A percentile compares a stretch with the other conserved stretches of the same genome.
Evolutionary conservation across 2,329 filamentous ascomycete species (phyloP).

Genomic region (Pseudonectria buxi): DNA sequence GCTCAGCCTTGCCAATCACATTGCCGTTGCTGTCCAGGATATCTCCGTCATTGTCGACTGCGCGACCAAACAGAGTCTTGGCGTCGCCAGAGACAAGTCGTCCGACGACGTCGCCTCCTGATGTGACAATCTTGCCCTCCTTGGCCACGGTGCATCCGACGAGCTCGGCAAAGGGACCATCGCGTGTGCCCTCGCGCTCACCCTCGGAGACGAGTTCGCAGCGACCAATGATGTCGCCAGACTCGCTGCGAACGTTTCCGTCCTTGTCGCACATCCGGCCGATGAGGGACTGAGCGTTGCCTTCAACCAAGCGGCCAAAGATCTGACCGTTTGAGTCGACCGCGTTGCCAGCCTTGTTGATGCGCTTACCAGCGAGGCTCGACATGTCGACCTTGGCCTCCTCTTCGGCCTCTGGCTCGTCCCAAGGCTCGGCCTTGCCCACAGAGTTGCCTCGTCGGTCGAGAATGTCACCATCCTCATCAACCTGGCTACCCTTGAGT

Average conservation of each 20-base stretch:
- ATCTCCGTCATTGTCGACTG: slow-evolving; percentile 76
- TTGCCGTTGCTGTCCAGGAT: slow-evolving; percentile 71
- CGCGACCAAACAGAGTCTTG: slow-evolving; percentile 64
- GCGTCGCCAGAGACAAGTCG: slow-evolving; percentile 63
- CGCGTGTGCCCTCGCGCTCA: slow-evolving; percentile 55
- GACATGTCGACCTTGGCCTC: slow-evolving; percentile 55
- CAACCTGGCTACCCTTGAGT: slow-evolving; percentile 58
- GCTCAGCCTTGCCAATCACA: slow-evolving; percentile 49
- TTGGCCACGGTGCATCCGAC: slow-evolving; percentile 59
- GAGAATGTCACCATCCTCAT: slow-evolving; percentile 62
- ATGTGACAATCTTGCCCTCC: slow-evolving; percentile 61
- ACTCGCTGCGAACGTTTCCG: slow-evolving; percentile 65
- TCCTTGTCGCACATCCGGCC: slow-evolving; percentile 67
- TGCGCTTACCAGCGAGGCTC: slow-evolving; percentile 59
- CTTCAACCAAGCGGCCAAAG: slow-evolving; percentile 61
- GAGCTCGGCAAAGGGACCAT: slow-evolving; percentile 64
- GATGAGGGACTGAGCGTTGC: slow-evolving; percentile 54
- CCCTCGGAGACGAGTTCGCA: slow-evolving; percentile 62
- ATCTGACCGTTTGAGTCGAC: slow-evolving; percentile 49
- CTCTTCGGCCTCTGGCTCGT: slow-evolving; percentile 40
- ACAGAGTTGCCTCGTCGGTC: slow-evolving; percentile 62
- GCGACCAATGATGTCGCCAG: slow-evolving; percentile 62
- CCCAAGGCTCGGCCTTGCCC: slow-evolving; percentile 62
- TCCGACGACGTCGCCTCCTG: slow-evolving; percentile 64
- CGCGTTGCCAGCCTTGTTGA: slow-evolving; percentile 63